Evolutionary conservation across 208 protist genomes (phyloP).

Genomic region (Porcisia hertigi): DNA sequence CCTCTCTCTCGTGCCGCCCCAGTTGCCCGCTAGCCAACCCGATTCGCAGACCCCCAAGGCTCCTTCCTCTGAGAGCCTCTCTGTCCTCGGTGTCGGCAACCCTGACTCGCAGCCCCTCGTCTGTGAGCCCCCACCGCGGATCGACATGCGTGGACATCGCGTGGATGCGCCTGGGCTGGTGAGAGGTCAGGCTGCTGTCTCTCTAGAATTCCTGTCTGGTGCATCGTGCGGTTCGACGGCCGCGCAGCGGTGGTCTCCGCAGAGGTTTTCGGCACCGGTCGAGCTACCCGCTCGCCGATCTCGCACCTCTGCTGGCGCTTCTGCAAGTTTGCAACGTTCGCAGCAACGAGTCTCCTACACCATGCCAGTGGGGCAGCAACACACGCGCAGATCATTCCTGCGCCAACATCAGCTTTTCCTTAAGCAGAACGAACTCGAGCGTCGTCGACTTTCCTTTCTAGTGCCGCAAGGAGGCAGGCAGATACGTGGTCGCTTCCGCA

Average conservation of each 20-base stretch:
- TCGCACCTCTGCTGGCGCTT: not conserved
- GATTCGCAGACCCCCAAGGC: not conserved
- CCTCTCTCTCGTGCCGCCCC: not conserved
- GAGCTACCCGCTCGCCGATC: not conserved
- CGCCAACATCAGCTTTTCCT: slow-evolving; percentile 27
- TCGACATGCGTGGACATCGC: not conserved
- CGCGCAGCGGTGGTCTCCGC: slow-evolving; percentile 1
- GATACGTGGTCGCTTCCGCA: slow-evolving; percentile 12
- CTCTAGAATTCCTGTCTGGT: not conserved
- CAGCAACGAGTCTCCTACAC: slow-evolving; percentile 1
- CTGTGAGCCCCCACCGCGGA: slow-evolving; percentile 21
- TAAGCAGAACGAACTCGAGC: slow-evolving; percentile 26
- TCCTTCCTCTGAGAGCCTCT: slow-evolving; percentile 6
- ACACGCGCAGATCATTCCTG: slow-evolving; percentile 3
- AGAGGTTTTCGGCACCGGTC: slow-evolving; percentile 14
- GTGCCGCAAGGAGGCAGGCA: slow-evolving; percentile 7
- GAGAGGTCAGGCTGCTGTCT: not conserved
- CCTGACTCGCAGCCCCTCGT: slow-evolving; percentile 44
- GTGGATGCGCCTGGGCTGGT: not conserved
- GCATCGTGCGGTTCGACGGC: not conserved
- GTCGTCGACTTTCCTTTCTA: slow-evolving; percentile 22
- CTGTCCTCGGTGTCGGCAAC: slow-evolving; percentile 25
- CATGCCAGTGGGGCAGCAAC: not conserved
- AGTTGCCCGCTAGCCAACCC: not conserved
- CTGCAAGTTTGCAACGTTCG: not conserved